A percentile compares a stretch with the other conserved stretches of the same genome.
Conservation (phyloP, 371 early-diverging fungal species). For the Rhizopus delemar region DNA sequence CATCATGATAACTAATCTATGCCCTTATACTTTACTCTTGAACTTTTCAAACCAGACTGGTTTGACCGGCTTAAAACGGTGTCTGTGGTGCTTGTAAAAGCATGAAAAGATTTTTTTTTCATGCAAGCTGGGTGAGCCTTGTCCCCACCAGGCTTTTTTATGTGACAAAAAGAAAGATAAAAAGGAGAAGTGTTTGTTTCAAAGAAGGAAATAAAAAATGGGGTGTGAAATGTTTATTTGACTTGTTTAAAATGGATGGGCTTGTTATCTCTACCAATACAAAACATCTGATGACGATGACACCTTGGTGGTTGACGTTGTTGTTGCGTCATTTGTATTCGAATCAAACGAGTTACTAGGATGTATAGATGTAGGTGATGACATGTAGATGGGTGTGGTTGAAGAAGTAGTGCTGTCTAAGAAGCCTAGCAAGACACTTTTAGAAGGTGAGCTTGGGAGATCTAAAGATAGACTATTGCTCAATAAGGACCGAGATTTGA, state of each 20-base stretch:
- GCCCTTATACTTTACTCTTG: too few species aligned
- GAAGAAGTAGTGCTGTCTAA: background rate
- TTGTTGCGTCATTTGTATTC: background rate
- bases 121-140: too few species aligned
- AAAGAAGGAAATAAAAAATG: background rate
- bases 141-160: too few species aligned
- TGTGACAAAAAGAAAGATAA: background rate
- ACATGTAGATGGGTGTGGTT: slow-evolving; percentile 1
- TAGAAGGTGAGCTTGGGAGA: slow-evolving; percentile 21
- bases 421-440: slow-evolving; percentile 16
- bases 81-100: too few species aligned
- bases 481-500: background rate
- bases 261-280: background rate
- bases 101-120: too few species aligned
- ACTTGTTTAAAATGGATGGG: background rate
- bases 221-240: too few species aligned
- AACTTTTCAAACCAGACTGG: too few species aligned
- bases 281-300: background rate
- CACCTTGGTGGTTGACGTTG: too few species aligned
- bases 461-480: background rate
- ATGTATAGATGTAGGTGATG: slow-evolving; percentile 7
- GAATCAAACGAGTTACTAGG: background rate
- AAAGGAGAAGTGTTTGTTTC: background rate
- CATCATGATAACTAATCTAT: too few species aligned
- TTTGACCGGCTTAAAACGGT: too few species aligned